These are phyloP conservation scores for Fusarium hainanense DNA, from an alignment of 2,329 filamentous ascomycete genomes.

Conservation along the genomic window DNA sequence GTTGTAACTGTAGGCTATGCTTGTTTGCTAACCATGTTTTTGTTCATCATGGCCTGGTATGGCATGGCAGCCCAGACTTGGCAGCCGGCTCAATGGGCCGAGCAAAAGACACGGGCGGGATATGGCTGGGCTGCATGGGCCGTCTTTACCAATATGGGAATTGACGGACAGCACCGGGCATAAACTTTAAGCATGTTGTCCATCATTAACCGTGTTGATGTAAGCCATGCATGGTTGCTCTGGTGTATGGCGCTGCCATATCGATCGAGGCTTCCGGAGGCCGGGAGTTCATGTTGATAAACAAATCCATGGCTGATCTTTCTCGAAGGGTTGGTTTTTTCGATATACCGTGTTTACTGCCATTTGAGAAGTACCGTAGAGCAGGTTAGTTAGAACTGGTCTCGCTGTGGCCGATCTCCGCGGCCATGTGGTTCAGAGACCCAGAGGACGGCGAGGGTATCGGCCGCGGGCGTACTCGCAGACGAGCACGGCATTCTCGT, in stretches of 20 bases:
- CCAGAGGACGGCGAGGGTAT: constrained; percentile 15
- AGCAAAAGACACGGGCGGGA: constrained; percentile 35
- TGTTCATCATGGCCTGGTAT: constrained; percentile 15
- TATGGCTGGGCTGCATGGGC: constrained; percentile 18
- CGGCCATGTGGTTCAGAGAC: constrained; percentile 29
- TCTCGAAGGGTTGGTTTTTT: constrained; percentile 1
- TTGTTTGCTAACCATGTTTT: constrained; percentile 12
- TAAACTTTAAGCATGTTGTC: constrained; percentile 10
- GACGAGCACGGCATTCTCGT: constrained; percentile 34
- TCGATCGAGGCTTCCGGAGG: constrained; percentile 15
- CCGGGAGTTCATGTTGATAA: constrained; percentile 7
- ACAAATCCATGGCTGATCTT: constrained; percentile 12
- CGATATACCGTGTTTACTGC: constrained; percentile 4
- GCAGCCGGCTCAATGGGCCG: constrained; percentile 42
- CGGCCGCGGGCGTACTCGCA: constrained; percentile 17
- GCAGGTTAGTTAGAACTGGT: constrained; percentile 9
- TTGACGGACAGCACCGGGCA: constrained; percentile 22
- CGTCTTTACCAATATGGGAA: constrained; percentile 25
- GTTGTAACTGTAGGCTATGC: constrained; percentile 29
- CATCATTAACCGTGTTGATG: constrained; percentile 15
- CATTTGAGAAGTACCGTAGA: background rate
- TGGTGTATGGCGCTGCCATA: constrained; percentile 19
- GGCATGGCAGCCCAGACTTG: constrained; percentile 33
- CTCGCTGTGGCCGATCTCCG: constrained; percentile 21
- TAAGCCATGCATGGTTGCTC: constrained; percentile 32